phyloP scores from a whole-genome alignment of 2,329 filamentous ascomycete genomes.

The Drechslerella coelobrocha region DNA sequence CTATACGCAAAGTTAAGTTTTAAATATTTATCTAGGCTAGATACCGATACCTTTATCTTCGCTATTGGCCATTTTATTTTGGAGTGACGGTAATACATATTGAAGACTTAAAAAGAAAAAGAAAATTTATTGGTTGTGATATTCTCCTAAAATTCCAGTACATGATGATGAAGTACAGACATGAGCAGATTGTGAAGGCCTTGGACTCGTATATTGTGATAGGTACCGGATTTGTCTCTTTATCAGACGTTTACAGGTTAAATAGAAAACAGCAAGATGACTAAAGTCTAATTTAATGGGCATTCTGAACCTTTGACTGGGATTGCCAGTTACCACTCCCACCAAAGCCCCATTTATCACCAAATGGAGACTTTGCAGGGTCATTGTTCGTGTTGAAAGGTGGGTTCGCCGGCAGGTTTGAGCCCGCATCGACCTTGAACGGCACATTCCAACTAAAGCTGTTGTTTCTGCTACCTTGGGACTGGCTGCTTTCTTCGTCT shows the following conservation, averaged over 20 bases:
- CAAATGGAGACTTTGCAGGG: constrained; percentile 32
- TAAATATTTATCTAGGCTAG: too few species aligned
- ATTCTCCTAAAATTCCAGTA: too few species aligned
- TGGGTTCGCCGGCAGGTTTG: constrained; percentile 13
- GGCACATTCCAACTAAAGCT: constrained; percentile 39
- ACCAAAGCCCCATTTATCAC: constrained; percentile 38
- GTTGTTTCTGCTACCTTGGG: constrained; percentile 24
- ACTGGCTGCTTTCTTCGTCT: constrained; percentile 19
- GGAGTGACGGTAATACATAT: too few species aligned
- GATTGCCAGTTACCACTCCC: constrained; percentile 18
- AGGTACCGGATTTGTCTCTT: constrained; percentile 2
- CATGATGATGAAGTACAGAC: too few species aligned
- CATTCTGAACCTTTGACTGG: constrained; percentile 24
- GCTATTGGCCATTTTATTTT: too few species aligned
- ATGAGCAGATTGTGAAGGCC: too few species aligned
- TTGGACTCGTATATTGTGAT: too few species aligned
- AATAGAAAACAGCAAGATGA: neutral
- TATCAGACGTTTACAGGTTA: neutral
- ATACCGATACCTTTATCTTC: too few species aligned
- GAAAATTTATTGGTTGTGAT: too few species aligned
- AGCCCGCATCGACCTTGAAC: constrained; percentile 20
- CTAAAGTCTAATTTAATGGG: constrained; percentile 6
- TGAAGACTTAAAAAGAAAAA: too few species aligned
- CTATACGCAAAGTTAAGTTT: too few species aligned
- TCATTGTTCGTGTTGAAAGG: constrained; percentile 26